Conservation (phyloP, 805 yeast species). For the Ogataea allantospora region DNA sequence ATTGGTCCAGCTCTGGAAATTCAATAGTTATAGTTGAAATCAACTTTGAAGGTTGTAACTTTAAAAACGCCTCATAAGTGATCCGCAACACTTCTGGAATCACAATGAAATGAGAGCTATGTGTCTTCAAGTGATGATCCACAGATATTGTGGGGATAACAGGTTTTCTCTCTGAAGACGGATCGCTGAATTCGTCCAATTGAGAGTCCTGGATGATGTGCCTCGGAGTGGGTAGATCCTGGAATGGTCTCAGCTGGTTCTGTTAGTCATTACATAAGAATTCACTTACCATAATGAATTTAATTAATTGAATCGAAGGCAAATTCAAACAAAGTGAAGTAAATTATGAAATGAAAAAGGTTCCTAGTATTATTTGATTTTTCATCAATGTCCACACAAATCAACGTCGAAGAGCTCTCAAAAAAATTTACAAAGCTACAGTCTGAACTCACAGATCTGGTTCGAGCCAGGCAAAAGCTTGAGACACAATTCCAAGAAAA, state of each 20-base stretch:
- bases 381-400: slow-evolving; percentile 4
- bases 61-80: slow-evolving; percentile 21
- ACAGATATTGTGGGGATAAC: slow-evolving; percentile 32
- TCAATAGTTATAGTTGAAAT: slow-evolving; percentile 16
- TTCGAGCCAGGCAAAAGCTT: slow-evolving; percentile 75
- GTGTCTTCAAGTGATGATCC: slow-evolving; percentile 16
- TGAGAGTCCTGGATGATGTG: slow-evolving; percentile 43
- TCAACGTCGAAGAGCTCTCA: slow-evolving; percentile 22
- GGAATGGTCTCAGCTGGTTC: slow-evolving; percentile 46
- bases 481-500: slow-evolving; percentile 96
- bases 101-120: slow-evolving; percentile 29
- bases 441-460: slow-evolving; percentile 42
- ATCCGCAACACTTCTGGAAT: slow-evolving; percentile 32
- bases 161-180: slow-evolving; percentile 17
- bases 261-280: slow-evolving; percentile 1
- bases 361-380: not conserved
- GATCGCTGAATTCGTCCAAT: slow-evolving; percentile 22
- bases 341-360: not conserved
- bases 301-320: not conserved
- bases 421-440: slow-evolving; percentile 29
- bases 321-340: not conserved
- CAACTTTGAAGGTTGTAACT: slow-evolving; percentile 9
- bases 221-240: slow-evolving; percentile 45
- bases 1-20: slow-evolving; percentile 13
- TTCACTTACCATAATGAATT: slow-evolving; percentile 2